Percentiles rank a stretch among this genome's conserved stretches.
Conservation (phyloP, 768 basidiomycete species). For the Sporobolomyces pararoseus region DNA sequence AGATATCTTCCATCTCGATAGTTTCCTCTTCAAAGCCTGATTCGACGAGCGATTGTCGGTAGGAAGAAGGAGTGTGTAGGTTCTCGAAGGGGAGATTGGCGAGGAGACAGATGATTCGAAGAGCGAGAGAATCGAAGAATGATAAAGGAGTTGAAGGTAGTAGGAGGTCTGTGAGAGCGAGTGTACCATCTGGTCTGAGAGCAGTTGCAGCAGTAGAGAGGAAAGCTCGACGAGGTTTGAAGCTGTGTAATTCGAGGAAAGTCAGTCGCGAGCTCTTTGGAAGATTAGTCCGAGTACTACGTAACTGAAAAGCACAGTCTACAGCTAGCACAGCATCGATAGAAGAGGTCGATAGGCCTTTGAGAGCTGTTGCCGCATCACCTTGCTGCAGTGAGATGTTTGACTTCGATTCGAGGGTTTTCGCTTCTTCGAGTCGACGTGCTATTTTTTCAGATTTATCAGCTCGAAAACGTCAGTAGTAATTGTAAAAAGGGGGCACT, state of each 20-base stretch:
- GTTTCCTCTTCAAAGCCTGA: background rate
- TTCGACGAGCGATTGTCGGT: background rate
- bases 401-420: background rate
- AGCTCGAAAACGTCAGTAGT: background rate
- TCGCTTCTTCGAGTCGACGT: background rate
- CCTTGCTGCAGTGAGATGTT: slow-evolving; percentile 1
- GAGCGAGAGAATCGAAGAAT: slow-evolving; percentile 4
- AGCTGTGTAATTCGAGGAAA: background rate
- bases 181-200: background rate
- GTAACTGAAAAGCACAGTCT: slow-evolving; percentile 37
- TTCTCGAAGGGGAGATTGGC: slow-evolving; percentile 16
- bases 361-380: slow-evolving; percentile 10
- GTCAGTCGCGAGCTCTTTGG: background rate
- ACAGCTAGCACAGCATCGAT: slow-evolving; percentile 19
- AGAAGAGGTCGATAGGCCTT: background rate
- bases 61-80: slow-evolving; percentile 1
- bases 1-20: slow-evolving; percentile 22
- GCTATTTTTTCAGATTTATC: background rate
- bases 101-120: slow-evolving; percentile 23
- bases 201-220: background rate
- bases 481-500: background rate
- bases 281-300: no score
- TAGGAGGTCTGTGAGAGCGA: slow-evolving; percentile 29
- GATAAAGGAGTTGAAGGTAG: slow-evolving; percentile 5
- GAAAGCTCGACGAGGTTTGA: slow-evolving; percentile 15